phyloP scores from a whole-genome alignment of 2,329 filamentous ascomycete species.

The Cryphonectria japonica region DNA sequence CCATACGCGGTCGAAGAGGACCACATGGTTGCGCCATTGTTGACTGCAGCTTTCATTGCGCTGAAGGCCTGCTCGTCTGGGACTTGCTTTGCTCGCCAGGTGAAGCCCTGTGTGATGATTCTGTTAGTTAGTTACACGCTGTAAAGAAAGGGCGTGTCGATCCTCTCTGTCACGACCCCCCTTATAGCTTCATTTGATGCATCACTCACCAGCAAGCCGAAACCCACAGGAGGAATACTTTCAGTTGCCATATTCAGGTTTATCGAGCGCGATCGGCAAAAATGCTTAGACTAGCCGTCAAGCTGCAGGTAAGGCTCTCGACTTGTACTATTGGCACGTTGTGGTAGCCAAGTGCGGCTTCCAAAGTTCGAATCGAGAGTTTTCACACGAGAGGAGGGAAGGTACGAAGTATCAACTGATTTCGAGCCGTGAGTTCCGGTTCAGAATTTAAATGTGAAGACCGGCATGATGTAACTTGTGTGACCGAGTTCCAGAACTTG shows the following conservation, averaged over 20 bases:
- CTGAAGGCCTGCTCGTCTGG: slow-evolving; percentile 40
- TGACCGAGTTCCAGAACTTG: background rate
- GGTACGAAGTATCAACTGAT: background rate
- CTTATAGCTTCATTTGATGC: background rate
- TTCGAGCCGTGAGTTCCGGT: background rate
- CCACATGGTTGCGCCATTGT: slow-evolving; percentile 51
- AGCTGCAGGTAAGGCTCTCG: background rate
- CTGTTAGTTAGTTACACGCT: background rate
- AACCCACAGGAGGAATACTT: background rate
- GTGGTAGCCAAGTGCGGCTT: background rate
- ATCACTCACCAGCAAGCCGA: background rate
- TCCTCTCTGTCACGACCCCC: no score
- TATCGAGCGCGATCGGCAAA: background rate
- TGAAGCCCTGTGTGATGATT: slow-evolving; percentile 31
- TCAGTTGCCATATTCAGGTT: background rate
- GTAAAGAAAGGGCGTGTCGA: no score
- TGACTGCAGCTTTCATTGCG: slow-evolving; percentile 44
- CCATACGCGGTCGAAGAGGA: slow-evolving; percentile 54
- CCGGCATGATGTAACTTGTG: background rate
- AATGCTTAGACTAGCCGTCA: background rate
- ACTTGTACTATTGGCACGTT: no score
- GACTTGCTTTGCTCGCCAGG: slow-evolving; percentile 33
- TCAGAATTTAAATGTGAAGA: background rate
- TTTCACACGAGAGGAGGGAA: background rate
- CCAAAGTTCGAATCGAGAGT: background rate